Evolutionary conservation across 108 stramenopile genomes (phyloP), one percentile per base, ranked within the genome.

Genomic region (Cyclotella distinguenda): DNA sequence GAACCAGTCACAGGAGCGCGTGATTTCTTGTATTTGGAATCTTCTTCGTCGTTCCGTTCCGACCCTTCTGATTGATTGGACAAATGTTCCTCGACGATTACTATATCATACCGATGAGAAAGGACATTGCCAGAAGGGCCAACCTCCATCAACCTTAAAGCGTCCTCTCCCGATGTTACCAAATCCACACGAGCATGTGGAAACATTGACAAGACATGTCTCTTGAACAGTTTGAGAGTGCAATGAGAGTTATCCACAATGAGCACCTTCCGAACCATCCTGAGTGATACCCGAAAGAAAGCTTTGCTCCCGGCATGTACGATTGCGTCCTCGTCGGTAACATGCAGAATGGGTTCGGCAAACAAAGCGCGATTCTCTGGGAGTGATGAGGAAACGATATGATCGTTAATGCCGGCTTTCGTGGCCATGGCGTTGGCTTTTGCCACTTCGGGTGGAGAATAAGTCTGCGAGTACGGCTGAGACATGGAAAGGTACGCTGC

Each of bases 271-370:
- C 44, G 28, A 0, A 74, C 66, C 43, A 60, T 60, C 32, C 52
- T 68, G 33, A 30, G 30, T 22, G 67, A 28, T 23, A 74, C 32
- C 34, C 38, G 42, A 16, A 68, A 74, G 31, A 74, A 68, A 6
- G 60, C 39, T 16, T 58, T 34, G 27, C 58, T 60, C 15, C 66
- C 38, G 44, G 67, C 66, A 51, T 68, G 66, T 4, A 74, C 66
- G 3, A 68, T 63, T 6, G 49, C 32, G 45, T 74, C 72, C 21
- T 74, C 72, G 25, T 67, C 66, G 11, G 72, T 42, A 11, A 45
- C 57, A 28, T 61, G 58, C 23, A 74, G 66, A 10, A 74, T 61
- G 0, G 66, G 66, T n/a, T 74, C 67, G n/a, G 72, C 26, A 40
- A 74, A 74, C 22, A 74, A 36, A 16, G 72, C 58, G 22, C 72